Conservation (phyloP, 1,284 basidiomycete species). For the Dichomitus squalens region DNA sequence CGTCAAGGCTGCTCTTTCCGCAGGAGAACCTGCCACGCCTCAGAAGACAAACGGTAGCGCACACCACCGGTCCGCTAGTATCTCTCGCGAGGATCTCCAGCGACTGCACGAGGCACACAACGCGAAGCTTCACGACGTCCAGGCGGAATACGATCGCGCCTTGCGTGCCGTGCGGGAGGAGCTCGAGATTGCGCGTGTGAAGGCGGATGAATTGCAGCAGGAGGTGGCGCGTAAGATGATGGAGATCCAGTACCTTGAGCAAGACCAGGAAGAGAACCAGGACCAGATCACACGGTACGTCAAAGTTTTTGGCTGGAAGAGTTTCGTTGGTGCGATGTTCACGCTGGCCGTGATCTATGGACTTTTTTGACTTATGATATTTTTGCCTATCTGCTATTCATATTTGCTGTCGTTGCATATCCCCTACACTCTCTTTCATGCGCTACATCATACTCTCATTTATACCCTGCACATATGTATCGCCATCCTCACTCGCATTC, state of each 20-base stretch:
- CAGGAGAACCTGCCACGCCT: conserved; percentile 43
- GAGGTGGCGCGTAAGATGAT: conserved; percentile 70
- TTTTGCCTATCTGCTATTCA: conserved; percentile 5
- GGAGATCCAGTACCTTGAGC: conserved; percentile 78
- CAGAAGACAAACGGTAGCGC: conserved; percentile 59
- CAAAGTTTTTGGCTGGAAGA: conserved; percentile 58
- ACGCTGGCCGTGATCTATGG: conserved; percentile 59
- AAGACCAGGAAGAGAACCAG: conserved; percentile 73
- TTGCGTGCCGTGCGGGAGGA: conserved; percentile 61
- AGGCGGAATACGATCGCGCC: conserved; percentile 69
- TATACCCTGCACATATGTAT: conserved; percentile 5
- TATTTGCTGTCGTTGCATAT: conserved; percentile 6
- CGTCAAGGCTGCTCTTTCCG: conserved; percentile 53
- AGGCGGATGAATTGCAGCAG: conserved; percentile 57
- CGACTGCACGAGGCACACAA: conserved; percentile 81
- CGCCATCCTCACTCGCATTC: not conserved
- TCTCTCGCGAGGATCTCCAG: conserved; percentile 75
- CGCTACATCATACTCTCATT: not conserved
- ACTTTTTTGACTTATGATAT: conserved; percentile 43
- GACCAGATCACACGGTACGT: conserved; percentile 81
- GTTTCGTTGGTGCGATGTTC: conserved; percentile 54
- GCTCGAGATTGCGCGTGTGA: conserved; percentile 57
- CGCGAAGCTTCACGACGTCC: conserved; percentile 75
- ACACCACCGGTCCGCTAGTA: conserved; percentile 47
- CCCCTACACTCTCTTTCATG: conserved; percentile 5